Base-by-base conservation (phyloP, 305 asterid species). In the Fraxinus angustifolia region DNA sequence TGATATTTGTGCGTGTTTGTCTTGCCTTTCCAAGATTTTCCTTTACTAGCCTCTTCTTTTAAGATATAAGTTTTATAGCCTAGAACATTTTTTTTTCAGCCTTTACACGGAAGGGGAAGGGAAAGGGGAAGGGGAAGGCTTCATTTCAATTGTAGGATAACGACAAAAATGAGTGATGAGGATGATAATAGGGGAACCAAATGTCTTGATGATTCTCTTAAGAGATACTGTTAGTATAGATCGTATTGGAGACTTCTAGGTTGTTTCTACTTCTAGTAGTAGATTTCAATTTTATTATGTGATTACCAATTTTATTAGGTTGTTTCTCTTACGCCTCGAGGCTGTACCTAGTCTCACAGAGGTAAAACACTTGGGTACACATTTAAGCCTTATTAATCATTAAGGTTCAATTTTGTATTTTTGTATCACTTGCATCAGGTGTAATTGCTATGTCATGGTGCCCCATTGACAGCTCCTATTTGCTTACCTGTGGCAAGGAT, bases 401-500 rank as follows among this genome's bases (percentile, higher is more conserved):
- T 75, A 38, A 40, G 80, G 75, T 83, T 74, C 34, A 80, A 19
- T 75, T 28, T 79, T 62, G 26, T 56, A 56, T 17, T 56, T 56
- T 56, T 56, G 67, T 17, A 56, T 56, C 71, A 73, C 72, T 81
- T 84, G 80, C 81, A 79, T 83, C 89, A 96, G 99, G 99, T 85
- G 99, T 96, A 80, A 93, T 96, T 83, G 98, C 98, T 62, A 96
- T 96, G 98, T 90, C 99, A 58, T 96, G 99, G 99, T 96, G 99
- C 89, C 99, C 98, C 53, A 84, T 88, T 86, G 99, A 96, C 80
- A 94, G 95, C 87, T 91, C 99, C 77, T 94, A 96, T 84, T 86
- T 96, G 80, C 95, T 96, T 85, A 94, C 99, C 17, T 96, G 99
- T 91, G 96, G 96, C 77, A 96, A 96, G 85, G 99, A 96, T 87